Evolutionary conservation across 495 filamentous ascomycete species (phyloP).

Genomic region (Aspergillus saccharolyticus): DNA sequence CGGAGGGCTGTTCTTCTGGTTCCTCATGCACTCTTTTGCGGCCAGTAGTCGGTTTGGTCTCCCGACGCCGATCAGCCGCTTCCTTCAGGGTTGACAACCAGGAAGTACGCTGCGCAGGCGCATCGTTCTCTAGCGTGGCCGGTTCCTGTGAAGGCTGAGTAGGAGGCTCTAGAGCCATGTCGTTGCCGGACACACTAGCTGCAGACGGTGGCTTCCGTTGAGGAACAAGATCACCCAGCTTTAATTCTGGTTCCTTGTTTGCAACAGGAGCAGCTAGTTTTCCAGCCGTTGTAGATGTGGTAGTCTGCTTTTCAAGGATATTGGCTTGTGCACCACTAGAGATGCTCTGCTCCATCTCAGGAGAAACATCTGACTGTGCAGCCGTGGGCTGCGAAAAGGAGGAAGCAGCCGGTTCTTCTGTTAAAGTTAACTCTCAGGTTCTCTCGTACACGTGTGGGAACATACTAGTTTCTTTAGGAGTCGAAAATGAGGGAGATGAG

Average conservation of each 20-base stretch:
- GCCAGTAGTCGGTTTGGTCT: conserved; percentile 10
- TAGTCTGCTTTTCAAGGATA: not conserved
- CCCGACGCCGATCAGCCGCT: conserved; percentile 18
- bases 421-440: not conserved
- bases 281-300: not conserved
- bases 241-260: not conserved
- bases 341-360: not conserved
- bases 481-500: not conserved
- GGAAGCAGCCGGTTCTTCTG: not conserved
- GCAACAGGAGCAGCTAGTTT: not conserved
- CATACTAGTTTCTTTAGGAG: not conserved
- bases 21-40: conserved; percentile 27
- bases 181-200: not conserved
- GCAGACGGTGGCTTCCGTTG: not conserved
- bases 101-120: conserved; percentile 11
- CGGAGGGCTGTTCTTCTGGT: conserved; percentile 5
- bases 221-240: not conserved
- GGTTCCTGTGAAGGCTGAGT: not conserved
- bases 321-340: not conserved
- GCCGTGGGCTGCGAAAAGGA: not conserved
- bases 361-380: not conserved
- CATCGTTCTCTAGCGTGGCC: conserved; percentile 6
- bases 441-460: no score
- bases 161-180: not conserved
- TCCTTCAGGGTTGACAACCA: conserved; percentile 22